Evolutionary conservation across 352 stramenopile species (phyloP), one percentile per base, ranked within the genome.

Genomic region (Stramenopiles sp.): DNA sequence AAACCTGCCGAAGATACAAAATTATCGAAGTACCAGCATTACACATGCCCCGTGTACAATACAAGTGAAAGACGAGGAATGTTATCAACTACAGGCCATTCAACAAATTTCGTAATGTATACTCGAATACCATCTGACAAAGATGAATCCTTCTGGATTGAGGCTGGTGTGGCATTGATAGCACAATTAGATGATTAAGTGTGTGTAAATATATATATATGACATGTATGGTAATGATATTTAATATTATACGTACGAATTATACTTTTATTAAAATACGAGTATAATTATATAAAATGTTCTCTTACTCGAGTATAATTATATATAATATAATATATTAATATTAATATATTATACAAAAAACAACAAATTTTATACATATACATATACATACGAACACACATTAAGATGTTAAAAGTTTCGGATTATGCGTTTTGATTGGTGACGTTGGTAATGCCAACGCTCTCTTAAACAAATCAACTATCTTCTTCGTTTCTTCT

Each of bases 91-190:
- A 97, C 92, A 30, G 92, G 92, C 31, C 92, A 97, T 79, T 96
- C 90, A 43, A 97, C 92, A 30, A 97, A 97, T 85, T 97, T 97
- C 84, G 92, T 97, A 83, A 95, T 97, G 90, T 95, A 89, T 23
- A 89, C 97, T 53, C 87, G 88, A 43, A 80, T 98, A 30, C 93
- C 92, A 31, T 97, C 87, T 27, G 88, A 87, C 80, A 88, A 23
- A 23, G 79, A 32, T 73, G 83, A 83, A 43, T 92, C 94, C 81
- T 90, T 92, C 79, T 97, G 93, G 93, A 92, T 97, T 63, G 86
- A 91, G 78, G 86, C 92, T 29, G 93, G 93, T 43, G 92, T 97
- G 63, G 92, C 92, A 32, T 96, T 97, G 90, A 85, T 97, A 65
- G 90, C 89, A 30, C 87, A 92, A 82, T 83, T 95, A 30, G 90